Base-by-base conservation (phyloP, 352 stramenopile species). In the Phytophthora multivora region DNA sequence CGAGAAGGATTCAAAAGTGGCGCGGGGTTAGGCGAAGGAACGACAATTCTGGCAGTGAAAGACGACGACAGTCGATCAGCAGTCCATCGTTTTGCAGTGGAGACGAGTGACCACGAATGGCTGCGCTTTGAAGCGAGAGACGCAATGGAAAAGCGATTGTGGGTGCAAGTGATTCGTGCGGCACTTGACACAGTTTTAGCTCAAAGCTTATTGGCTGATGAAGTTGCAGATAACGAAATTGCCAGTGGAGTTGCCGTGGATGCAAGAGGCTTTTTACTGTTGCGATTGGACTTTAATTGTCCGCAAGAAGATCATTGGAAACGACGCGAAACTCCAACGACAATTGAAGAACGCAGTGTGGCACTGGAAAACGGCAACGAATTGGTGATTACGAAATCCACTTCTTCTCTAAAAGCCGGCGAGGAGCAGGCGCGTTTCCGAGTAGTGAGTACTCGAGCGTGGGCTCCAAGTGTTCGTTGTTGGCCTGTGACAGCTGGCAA, bases 1-100 rank as follows among this genome's bases (percentile, higher is more conserved):
- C 70, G 80, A 4, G 84, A 93, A 28, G 75, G 73, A 0, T 90
- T 83, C 33, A 89, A 89, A 28, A 62, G 69, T 16, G 75, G 51
- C 0, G 67, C 51, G 19, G 62, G 54, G 0, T 49, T 60, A 21
- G 38, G 63, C 25, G 55, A 54, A 11, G 56, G 66, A 4, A 64
- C 80, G 31, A 77, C 73, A 1, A 51, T 79, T 0, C 50, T 86
- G 0, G 69, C 71, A 1, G 68, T 77, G 3, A 74, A 79, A 42
- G 55, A 68, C 42, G 61, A 68, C 3, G 55, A 66, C 11, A 45
- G 38, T 0, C 63, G 54, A 12, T 51, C 59, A 40, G 39, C 59
- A 26, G 33, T 15, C 0, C 65, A 38, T 25, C 59, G 78, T 2
- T 88, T 89, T 38, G 66, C 71, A 25, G 64, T 88, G 9, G 80